These are phyloP conservation scores for Orbilia ellipsospora DNA, from an alignment of 2,329 filamentous ascomycete species.

Conservation along the genomic window DNA sequence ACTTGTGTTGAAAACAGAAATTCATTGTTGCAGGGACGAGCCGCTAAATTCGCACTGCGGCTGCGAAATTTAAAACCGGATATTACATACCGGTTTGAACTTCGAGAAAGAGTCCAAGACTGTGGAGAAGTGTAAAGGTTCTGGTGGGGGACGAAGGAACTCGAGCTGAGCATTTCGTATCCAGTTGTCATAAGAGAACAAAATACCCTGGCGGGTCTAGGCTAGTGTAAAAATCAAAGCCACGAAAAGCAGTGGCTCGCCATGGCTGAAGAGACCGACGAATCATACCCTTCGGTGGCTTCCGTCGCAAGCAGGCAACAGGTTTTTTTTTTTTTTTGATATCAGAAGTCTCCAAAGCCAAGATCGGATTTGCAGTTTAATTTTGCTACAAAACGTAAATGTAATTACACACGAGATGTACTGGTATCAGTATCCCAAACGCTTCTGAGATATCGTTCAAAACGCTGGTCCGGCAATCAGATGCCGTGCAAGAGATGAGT, in stretches of 20 bases:
- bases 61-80: conserved; percentile 32
- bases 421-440: conserved; percentile 11
- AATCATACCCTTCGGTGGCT: conserved; percentile 49
- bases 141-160: conserved; percentile 10
- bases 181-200: conserved; percentile 24
- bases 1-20: conserved; percentile 42
- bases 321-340: conserved; percentile 29
- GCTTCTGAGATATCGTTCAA: conserved; percentile 17
- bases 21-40: conserved; percentile 53
- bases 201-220: conserved; percentile 22
- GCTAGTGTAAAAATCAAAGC: conserved; percentile 38
- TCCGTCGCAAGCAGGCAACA: conserved; percentile 42
- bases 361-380: conserved; percentile 45
- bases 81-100: conserved; percentile 50
- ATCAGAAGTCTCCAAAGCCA: conserved; percentile 33
- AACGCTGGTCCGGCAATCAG: conserved; percentile 44
- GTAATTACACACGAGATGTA: conserved; percentile 37
- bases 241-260: conserved; percentile 35
- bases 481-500: conserved; percentile 54
- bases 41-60: conserved; percentile 20
- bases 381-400: conserved; percentile 53
- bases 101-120: conserved; percentile 11
- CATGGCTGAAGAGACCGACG: conserved; percentile 48
- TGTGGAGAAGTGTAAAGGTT: background rate
- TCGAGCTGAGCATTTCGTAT: conserved; percentile 32